Evolutionary conservation across 116 monocot genomes (phyloP), one percentile per base, ranked within the genome.

Genomic region (Iris pallida): DNA sequence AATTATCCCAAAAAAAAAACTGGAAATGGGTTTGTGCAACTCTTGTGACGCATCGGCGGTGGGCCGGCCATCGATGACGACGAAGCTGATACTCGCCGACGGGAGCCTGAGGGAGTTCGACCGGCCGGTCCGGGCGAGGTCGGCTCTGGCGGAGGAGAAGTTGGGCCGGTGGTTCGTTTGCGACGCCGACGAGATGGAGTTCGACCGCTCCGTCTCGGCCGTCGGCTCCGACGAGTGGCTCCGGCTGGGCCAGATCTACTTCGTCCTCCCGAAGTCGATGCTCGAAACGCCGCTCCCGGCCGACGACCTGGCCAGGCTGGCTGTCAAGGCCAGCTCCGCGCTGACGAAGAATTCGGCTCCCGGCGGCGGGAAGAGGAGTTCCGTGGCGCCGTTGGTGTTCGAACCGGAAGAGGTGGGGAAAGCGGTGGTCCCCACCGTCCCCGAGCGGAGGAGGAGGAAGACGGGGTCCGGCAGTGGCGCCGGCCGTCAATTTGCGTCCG

Each of bases 161-260:
- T 47, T 63, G 18, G 45, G 16, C 6, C 58, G 66, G 10, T 66
- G 13, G 53, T 84, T 84, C 67, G 52, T 84, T 9, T 84, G 84
- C 61, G 84, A 84, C 54, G 73, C 84, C 20, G 84, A 84, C 57
- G 73, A 59, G 53, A 84, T 84, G 84, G 80, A 80, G 49, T 69
- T 84, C 70, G 80, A 77, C 63, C 62, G 66, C 8, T 70, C 45
- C 54, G 67, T 84, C 15, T 52, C 61, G 40, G 77, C 61, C 0
- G 20, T 76, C 1, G 30, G 54, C 41, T 53, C 55, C 46, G 53
- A 63, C 42, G 62, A 73, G 51, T 73, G 73, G 70, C 61, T 84
- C 40, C 69, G 73, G 6, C 65, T 57, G 7, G 84, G 84, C 42
- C 80, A 80, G 70, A 64, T 84, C 80, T 84, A 84, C 63, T 84